Base-by-base conservation (phyloP, 768 basidiomycete species). In the Tephrocybe rancida region DNA sequence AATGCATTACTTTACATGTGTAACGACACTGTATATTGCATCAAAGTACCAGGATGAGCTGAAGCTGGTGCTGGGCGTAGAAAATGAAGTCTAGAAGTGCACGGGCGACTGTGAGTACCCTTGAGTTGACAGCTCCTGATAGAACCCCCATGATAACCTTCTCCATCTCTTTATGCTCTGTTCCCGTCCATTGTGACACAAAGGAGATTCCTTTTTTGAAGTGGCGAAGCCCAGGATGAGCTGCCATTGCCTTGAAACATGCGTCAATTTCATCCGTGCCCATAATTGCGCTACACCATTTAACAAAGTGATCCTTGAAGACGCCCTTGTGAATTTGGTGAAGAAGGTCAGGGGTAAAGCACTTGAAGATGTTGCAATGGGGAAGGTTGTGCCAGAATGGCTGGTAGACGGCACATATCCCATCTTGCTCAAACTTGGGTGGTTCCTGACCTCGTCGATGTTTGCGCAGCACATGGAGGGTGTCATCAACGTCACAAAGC, bases 321-420 rank as follows among this genome's bases (percentile, higher is more conserved):
- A 77, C 50, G 0, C 79, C 79, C 53, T 80, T 75, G 62, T 79
- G 72, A 0, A 81, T 61, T 59, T 81, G 77, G 55, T 80, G 78
- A 10, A 80, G 70, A 22, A 78, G 44, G 64, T 78, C 65, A 10
- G 72, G 68, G 3, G 71, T 73, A 35, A 81, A 52, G 16, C 55
- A 64, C 0, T 25, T 1, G 58, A 73, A 75, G 34, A 79, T 79
- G 52, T 78, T 57, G 52, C 58, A 56, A n/a, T 39, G 38, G 18
- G 38, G 38, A 39, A 39, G 38, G 38, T 39, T 39, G 19, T 39
- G 11, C 38, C 38, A 14, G 38, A 19, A 39, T n/a, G n/a, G n/a
- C n/a, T n/a, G n/a, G n/a, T n/a, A n/a, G n/a, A n/a, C n/a, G n/a
- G n/a, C n/a, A n/a, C n/a, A n/a, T n/a, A n/a, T n/a, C n/a, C n/a